Conservation (phyloP, 257 asterid genomes). For the Thymus quinquecostatus region DNA sequence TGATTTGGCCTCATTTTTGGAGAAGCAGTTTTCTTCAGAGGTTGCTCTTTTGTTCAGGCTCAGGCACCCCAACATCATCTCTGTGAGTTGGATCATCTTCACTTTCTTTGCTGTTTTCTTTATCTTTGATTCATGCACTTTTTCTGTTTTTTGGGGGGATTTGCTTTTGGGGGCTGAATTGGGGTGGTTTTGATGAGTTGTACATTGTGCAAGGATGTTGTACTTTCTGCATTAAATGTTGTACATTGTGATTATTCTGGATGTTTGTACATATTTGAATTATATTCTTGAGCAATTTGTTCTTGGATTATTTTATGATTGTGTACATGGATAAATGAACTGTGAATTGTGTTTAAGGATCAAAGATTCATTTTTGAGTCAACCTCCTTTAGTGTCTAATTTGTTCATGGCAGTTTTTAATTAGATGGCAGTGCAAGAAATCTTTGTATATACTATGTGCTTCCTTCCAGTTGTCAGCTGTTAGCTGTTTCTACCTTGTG, state of each 20-base stretch:
- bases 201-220: conserved; percentile 20
- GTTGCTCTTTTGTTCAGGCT: conserved; percentile 81
- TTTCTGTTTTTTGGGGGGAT: background rate
- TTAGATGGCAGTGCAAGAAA: conserved; percentile 23
- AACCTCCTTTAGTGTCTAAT: background rate
- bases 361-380: too few species aligned
- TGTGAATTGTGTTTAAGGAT: background rate
- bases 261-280: conserved; percentile 3
- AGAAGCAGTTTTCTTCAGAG: conserved; percentile 88
- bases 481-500: conserved; percentile 20
- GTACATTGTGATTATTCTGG: conserved; percentile 25
- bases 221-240: conserved; percentile 23
- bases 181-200: conserved; percentile 21
- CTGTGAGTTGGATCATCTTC: conserved; percentile 55
- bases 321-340: background rate
- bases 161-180: conserved; percentile 2
- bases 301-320: conserved; percentile 1
- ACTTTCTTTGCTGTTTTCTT: background rate
- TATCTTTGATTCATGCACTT: background rate
- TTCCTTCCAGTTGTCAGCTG: conserved; percentile 10
- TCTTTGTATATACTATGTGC: conserved; percentile 11
- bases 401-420: background rate
- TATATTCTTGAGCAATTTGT: background rate
- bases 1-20: conserved; percentile 86
- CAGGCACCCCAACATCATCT: conserved; percentile 87